Evolutionary conservation across 495 filamentous ascomycete genomes (phyloP).

Genomic region (Aspergillus biplanus): DNA sequence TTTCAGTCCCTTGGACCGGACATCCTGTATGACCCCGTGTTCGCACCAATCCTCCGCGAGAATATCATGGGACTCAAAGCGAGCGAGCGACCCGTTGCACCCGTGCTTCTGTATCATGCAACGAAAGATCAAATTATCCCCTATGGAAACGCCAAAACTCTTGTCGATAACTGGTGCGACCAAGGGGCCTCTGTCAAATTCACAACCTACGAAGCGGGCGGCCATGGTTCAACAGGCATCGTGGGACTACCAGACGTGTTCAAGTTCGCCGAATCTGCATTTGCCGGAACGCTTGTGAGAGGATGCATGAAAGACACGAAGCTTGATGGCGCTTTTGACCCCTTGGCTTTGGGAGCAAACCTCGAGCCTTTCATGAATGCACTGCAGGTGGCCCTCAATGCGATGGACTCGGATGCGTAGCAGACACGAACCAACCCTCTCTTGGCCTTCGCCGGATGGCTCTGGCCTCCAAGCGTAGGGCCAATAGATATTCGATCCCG

Average conservation of each 20-base stretch:
- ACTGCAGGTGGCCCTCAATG: too few species aligned
- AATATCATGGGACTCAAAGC: constrained; percentile 31
- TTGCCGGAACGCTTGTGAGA: constrained; percentile 28
- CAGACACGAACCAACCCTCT: too few species aligned
- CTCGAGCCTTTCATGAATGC: constrained; percentile 38
- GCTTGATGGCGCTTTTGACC: constrained; percentile 29
- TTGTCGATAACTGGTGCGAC: constrained; percentile 36
- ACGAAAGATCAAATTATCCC: constrained; percentile 39
- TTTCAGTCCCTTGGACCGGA: constrained; percentile 32
- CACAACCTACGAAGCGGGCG: constrained; percentile 33
- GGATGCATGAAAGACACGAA: constrained; percentile 32
- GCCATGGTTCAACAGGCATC: constrained; percentile 36
- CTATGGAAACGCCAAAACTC: constrained; percentile 24
- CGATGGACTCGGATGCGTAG: too few species aligned
- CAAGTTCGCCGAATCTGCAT: constrained; percentile 31
- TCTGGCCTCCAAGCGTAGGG: too few species aligned
- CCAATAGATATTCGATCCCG: too few species aligned
- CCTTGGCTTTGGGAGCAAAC: constrained; percentile 30
- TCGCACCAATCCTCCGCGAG: constrained; percentile 25
- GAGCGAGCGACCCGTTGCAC: constrained; percentile 34
- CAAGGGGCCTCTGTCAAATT: constrained; percentile 34
- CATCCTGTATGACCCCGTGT: constrained; percentile 30
- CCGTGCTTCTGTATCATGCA: constrained; percentile 40
- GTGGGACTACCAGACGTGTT: constrained; percentile 30
- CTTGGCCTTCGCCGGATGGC: too few species aligned